phyloP scores from a whole-genome alignment of 805 yeast species.

The Pichia scutulata region DNA sequence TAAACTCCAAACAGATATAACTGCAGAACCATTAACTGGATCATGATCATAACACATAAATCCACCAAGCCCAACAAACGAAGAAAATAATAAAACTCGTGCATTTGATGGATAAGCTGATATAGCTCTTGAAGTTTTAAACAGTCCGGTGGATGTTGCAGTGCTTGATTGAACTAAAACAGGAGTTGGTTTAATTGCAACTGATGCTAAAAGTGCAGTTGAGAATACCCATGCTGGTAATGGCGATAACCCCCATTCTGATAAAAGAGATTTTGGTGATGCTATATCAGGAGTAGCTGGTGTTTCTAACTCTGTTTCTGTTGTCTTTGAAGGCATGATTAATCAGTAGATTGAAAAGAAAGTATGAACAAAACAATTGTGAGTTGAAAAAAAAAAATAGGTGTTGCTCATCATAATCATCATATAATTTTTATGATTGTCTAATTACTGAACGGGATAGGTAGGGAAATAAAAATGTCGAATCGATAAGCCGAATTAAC shows the following conservation, averaged over 20 bases:
- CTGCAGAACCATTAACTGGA: conserved; percentile 70
- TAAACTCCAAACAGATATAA: conserved; percentile 72
- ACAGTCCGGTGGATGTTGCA: conserved; percentile 7
- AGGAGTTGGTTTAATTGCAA: conserved; percentile 20
- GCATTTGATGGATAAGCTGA: conserved; percentile 23
- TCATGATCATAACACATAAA: conserved; percentile 76
- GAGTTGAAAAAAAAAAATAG: no score
- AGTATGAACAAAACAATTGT: no score
- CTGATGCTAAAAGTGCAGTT: conserved; percentile 26
- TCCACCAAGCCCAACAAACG: conserved; percentile 57
- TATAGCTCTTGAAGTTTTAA: neutral
- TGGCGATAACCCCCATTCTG: conserved; percentile 30
- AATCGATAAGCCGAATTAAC: neutral
- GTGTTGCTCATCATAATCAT: no score
- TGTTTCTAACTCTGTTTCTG: neutral
- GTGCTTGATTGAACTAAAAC: conserved; percentile 12
- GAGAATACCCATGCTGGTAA: conserved; percentile 39
- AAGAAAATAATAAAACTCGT: conserved; percentile 43
- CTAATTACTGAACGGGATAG: neutral
- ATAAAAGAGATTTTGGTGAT: neutral
- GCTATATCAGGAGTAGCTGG: neutral
- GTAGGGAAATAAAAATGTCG: neutral
- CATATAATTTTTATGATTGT: no score
- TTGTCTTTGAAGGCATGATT: neutral
- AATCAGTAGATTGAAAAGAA: neutral